Evolutionary conservation across 805 yeast genomes (phyloP).

Genomic region (Candida loeiensis): DNA sequence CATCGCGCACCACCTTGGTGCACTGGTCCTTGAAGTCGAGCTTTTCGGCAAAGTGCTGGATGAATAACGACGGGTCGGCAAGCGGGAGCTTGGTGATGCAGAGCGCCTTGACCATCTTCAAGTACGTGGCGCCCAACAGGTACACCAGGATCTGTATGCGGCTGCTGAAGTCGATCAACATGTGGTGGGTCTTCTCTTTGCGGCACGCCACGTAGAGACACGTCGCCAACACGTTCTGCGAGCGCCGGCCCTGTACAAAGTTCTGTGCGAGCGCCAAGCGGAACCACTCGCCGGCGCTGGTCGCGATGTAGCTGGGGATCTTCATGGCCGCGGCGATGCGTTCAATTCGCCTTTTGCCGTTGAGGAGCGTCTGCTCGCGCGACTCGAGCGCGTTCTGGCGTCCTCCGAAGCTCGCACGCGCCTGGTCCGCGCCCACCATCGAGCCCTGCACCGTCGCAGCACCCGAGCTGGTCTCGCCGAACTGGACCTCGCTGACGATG

Average conservation of each 20-base stretch:
- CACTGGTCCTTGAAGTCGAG: constrained; percentile 74
- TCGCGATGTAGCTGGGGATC: constrained; percentile 82
- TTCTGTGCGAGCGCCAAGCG: constrained; percentile 79
- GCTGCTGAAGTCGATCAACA: constrained; percentile 93
- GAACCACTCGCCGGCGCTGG: constrained; percentile 87
- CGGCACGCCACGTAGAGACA: constrained; percentile 95
- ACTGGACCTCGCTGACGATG: constrained; percentile 91
- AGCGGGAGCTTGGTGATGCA: constrained; percentile 76
- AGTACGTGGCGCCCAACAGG: constrained; percentile 92
- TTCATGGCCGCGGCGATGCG: constrained; percentile 74
- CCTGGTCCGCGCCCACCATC: constrained; percentile 84
- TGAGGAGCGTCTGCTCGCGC: constrained; percentile 82
- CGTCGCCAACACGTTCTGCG: constrained; percentile 93
- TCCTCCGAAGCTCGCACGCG: constrained; percentile 64
- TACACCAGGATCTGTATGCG: constrained; percentile 86
- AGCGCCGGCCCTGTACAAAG: constrained; percentile 95
- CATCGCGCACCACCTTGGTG: constrained; percentile 79
- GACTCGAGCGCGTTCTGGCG: constrained; percentile 76
- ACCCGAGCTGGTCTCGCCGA: constrained; percentile 88
- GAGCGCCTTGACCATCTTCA: constrained; percentile 85
- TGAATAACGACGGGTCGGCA: constrained; percentile 91
- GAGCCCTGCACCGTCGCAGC: constrained; percentile 96
- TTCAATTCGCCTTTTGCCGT: constrained; percentile 74
- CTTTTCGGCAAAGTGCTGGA: constrained; percentile 89
- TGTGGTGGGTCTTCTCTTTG: constrained; percentile 84